Percentiles rank a stretch among this genome's conserved stretches.
Conservation (phyloP, 2,329 filamentous ascomycete genomes). For the Orbilia quercus region DNA sequence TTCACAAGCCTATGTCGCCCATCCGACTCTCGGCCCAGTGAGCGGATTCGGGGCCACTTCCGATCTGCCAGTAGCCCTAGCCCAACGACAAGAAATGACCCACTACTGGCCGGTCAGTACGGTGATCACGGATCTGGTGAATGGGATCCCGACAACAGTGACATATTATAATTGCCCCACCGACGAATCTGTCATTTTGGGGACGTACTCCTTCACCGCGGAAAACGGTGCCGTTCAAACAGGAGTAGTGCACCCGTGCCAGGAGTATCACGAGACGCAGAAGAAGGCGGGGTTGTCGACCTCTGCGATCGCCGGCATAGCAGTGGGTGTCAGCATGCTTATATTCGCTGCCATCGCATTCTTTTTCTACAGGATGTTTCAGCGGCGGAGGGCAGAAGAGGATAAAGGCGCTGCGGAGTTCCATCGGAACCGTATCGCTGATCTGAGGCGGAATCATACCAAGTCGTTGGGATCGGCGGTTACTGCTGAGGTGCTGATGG, state of each 20-base stretch:
- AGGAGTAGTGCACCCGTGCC: neutral
- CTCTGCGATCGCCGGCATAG: slow-evolving; percentile 37
- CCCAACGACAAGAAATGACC: slow-evolving; percentile 20
- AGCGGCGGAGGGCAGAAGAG: neutral
- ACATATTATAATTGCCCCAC: slow-evolving; percentile 5
- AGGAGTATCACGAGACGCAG: neutral
- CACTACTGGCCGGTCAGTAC: slow-evolving; percentile 5
- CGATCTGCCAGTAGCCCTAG: slow-evolving; percentile 31
- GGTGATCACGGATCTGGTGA: neutral
- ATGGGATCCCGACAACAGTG: neutral
- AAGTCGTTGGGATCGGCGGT: no score
- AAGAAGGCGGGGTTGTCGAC: slow-evolving; percentile 21
- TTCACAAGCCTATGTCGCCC: slow-evolving; percentile 27
- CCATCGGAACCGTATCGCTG: no score
- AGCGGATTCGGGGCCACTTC: slow-evolving; percentile 8
- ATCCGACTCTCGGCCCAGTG: slow-evolving; percentile 10
- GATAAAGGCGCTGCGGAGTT: neutral
- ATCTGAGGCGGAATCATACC: no score
- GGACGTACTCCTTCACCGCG: neutral
- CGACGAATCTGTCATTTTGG: neutral
- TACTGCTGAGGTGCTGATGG: no score
- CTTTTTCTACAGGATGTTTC: slow-evolving; percentile 28
- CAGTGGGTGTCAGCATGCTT: slow-evolving; percentile 26
- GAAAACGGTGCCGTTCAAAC: neutral
- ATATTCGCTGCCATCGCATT: slow-evolving; percentile 32